Evolutionary conservation across 2,329 filamentous ascomycete species (phyloP).

Genomic region (Ophiostoma himal-ulmi): DNA sequence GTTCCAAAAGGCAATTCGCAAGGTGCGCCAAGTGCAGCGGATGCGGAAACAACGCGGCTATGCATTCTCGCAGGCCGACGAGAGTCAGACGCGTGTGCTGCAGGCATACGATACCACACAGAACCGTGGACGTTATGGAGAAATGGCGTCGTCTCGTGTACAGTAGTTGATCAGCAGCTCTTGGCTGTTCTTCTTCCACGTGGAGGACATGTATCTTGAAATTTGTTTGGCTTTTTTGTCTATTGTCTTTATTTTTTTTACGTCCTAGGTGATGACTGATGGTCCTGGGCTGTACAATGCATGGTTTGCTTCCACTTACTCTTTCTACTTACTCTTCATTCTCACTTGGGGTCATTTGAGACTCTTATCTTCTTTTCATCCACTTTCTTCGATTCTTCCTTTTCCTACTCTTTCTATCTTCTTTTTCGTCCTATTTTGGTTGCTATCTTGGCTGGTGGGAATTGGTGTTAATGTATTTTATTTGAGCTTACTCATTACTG

Average conservation of each 20-base stretch:
- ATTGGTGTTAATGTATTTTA: constrained; percentile 6
- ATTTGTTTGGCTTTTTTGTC: background rate
- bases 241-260: background rate
- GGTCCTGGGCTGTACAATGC: background rate
- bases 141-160: constrained; percentile 60
- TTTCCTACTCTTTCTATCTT: background rate
- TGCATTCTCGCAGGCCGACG: constrained; percentile 95
- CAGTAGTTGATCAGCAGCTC: constrained; percentile 14
- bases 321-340: constrained; percentile 4
- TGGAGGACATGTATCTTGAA: background rate
- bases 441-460: constrained; percentile 7
- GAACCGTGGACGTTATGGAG: constrained; percentile 84
- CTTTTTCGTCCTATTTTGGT: background rate
- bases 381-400: background rate
- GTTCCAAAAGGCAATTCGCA: constrained; percentile 98
- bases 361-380: background rate
- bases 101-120: constrained; percentile 97
- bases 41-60: constrained; percentile 99
- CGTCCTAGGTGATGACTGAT: background rate
- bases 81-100: constrained; percentile 88
- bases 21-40: constrained; percentile 94
- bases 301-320: constrained; percentile 1
- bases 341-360: background rate
- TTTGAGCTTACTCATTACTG: background rate
- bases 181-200: background rate